Percentiles rank a stretch among this genome's conserved stretches.
Conservation (phyloP, 768 basidiomycete genomes). For the Fistulinella prunicolor region DNA sequence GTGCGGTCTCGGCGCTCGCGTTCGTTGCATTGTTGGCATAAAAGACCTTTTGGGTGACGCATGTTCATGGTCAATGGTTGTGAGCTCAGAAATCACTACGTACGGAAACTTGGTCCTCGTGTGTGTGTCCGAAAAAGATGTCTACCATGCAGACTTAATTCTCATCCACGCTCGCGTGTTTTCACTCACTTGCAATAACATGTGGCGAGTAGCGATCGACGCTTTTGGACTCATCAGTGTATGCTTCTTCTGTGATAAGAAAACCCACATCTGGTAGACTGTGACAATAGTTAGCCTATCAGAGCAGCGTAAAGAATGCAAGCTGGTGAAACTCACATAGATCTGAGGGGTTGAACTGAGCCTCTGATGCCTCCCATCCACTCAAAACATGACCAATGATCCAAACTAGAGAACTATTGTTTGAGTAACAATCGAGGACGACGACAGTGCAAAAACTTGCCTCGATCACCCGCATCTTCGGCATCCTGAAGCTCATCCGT, state of each 20-base stretch:
- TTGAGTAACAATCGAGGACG: background rate
- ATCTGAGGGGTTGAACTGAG: constrained; percentile 42
- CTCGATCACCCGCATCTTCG: constrained; percentile 46
- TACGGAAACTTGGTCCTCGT: constrained; percentile 67
- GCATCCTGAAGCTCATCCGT: constrained; percentile 53
- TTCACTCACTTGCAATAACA: constrained; percentile 42
- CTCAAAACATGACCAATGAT: constrained; percentile 49
- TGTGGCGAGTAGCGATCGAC: constrained; percentile 48
- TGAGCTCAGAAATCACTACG: background rate
- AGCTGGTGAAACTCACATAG: constrained; percentile 34
- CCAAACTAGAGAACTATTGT: constrained; percentile 35
- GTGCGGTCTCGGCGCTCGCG: constrained; percentile 53
- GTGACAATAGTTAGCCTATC: background rate
- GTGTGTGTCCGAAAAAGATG: constrained; percentile 72
- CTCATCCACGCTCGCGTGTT: background rate
- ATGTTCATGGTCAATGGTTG: background rate
- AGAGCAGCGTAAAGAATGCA: background rate
- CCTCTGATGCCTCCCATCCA: constrained; percentile 45
- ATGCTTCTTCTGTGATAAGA: background rate
- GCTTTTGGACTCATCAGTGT: constrained; percentile 19
- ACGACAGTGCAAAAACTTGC: constrained; percentile 17
- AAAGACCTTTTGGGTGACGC: constrained; percentile 47
- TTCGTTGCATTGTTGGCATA: constrained; percentile 67
- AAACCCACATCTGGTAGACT: constrained; percentile 47
- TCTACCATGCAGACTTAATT: constrained; percentile 32